Evolutionary conservation across 257 asterid species (phyloP), one percentile per base, ranked within the genome.

Genomic region (Phtheirospermum japonicum): DNA sequence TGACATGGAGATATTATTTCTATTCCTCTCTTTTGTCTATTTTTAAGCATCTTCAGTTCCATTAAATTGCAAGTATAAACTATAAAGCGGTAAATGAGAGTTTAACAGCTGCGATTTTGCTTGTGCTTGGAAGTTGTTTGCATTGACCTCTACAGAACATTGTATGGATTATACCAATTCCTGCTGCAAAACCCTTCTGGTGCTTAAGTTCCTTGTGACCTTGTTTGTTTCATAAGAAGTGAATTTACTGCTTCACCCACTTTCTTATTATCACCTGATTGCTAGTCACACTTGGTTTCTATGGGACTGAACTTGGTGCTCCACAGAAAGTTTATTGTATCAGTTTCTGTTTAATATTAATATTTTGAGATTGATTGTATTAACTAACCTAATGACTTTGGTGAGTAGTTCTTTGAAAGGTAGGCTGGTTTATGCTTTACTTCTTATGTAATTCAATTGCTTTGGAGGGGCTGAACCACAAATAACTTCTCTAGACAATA

Each of bases 141-240:
- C n/a, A 6, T 18, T 12, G 12, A 64, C 28, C 28, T 45, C 61
- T 63, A 5, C 32, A 11, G 5, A 46, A 57, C 63, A n/a, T 43
- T 18, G 10, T 50, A 17, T 23, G 28, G 20, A 59, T 5, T 42
- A 33, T 26, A 26, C 51, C 31, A 40, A 32, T 53, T 69, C 51
- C 57, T 4, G 49, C 36, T 30, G 45, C 57, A 34, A 52, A 16
- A 45, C 48, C 14, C 45, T 18, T 63, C 61, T 46, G 48, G 36
- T 48, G 58, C 39, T 61, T 55, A 13, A 30, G 43, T 59, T 61
- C 30, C 56, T n/a, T n/a, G n/a, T n/a, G n/a, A n/a, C n/a, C n/a
- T n/a, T n/a, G n/a, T n/a, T n/a, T n/a, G n/a, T n/a, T n/a, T n/a
- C n/a, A n/a, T n/a, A n/a, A n/a, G n/a, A n/a, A n/a, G n/a, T n/a